Evolutionary conservation across 805 yeast species (phyloP).

Genomic region (Metschnikowia lunata): DNA sequence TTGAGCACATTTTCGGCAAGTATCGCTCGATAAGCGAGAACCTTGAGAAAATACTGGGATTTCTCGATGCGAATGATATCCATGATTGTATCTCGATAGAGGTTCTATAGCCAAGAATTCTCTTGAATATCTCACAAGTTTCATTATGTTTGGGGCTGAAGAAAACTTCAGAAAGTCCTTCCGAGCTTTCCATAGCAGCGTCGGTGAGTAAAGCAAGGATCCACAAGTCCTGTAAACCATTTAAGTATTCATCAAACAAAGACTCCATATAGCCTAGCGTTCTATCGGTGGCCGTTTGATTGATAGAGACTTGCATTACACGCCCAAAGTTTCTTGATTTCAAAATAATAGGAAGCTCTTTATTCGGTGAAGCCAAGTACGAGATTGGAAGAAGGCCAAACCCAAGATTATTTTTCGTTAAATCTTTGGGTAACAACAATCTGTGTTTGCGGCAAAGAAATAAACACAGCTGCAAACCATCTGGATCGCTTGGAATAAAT

Average conservation of each 20-base stretch:
- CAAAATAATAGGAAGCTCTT: constrained; percentile 44
- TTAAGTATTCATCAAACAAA: constrained; percentile 10
- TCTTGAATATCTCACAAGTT: not conserved
- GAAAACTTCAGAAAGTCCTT: too few species aligned
- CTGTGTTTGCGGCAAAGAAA: constrained; percentile 43
- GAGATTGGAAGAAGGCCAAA: constrained; percentile 41
- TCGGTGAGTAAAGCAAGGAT: constrained; percentile 12
- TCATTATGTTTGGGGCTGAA: too few species aligned
- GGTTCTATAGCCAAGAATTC: constrained; percentile 1
- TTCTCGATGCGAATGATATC: constrained; percentile 10
- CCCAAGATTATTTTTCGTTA: constrained; percentile 1
- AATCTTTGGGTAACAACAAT: constrained; percentile 36
- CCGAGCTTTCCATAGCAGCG: constrained; percentile 1
- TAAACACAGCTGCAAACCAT: constrained; percentile 46
- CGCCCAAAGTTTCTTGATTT: not conserved
- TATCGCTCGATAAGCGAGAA: too few species aligned
- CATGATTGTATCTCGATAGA: constrained; percentile 10
- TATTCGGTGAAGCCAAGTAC: constrained; percentile 45
- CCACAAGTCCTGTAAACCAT: constrained; percentile 16
- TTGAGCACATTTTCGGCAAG: too few species aligned
- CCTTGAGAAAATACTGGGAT: constrained; percentile 8
- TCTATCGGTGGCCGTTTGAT: too few species aligned
- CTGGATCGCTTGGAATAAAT: constrained; percentile 54
- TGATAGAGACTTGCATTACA: too few species aligned
- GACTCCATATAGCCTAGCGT: not conserved